These are phyloP conservation scores for Pythium dissotocum DNA, from an alignment of 352 stramenopile species.

Conservation along the genomic window DNA sequence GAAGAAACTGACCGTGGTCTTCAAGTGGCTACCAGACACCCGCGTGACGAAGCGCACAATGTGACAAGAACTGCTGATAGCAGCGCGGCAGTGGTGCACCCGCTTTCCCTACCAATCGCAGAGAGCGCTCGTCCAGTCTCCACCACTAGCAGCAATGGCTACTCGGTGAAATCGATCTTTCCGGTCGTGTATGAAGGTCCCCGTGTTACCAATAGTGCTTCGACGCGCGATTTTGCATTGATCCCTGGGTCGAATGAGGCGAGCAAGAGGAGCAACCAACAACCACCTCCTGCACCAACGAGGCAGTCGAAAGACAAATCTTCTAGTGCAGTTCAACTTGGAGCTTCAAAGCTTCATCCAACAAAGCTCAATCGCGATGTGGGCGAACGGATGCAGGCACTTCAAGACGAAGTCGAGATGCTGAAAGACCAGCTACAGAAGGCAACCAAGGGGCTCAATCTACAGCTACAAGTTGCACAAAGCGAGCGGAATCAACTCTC, in stretches of 20 bases:
- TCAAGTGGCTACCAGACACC: neutral
- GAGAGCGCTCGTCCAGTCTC: neutral
- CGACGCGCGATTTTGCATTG: neutral
- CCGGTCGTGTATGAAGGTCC: slow-evolving; percentile 42
- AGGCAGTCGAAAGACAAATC: neutral
- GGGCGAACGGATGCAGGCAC: neutral
- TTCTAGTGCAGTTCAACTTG: neutral
- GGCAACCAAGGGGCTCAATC: slow-evolving; percentile 21
- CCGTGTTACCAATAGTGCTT: neutral
- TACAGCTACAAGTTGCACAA: slow-evolving; percentile 41
- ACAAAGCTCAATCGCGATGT: neutral
- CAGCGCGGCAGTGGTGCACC: slow-evolving; percentile 1
- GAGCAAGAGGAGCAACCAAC: neutral
- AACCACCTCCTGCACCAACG: neutral
- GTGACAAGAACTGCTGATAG: neutral
- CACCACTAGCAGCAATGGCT: slow-evolving; percentile 8
- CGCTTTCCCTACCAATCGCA: neutral
- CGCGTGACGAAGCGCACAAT: neutral
- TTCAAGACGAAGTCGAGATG: slow-evolving; percentile 13
- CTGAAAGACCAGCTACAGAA: slow-evolving; percentile 10
- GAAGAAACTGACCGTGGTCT: neutral
- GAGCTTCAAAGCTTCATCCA: neutral
- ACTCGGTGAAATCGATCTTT: slow-evolving; percentile 44
- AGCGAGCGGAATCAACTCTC: slow-evolving; percentile 41
- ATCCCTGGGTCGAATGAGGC: no score